Evolutionary conservation across 371 early-diverging fungal genomes (phyloP).

Genomic region (Syncephalastrum monosporum): DNA sequence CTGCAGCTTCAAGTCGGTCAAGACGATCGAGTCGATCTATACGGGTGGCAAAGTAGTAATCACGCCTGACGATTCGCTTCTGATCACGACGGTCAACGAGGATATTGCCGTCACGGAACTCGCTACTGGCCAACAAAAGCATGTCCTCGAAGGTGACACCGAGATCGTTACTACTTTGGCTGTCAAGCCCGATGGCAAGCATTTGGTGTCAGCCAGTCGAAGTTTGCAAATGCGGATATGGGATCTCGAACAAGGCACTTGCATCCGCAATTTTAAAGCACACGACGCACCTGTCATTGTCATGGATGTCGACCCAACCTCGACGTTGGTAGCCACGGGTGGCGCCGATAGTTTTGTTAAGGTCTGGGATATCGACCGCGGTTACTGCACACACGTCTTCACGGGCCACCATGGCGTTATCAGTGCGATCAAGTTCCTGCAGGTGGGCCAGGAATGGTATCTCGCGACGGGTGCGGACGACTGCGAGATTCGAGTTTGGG

Average conservation of each 20-base stretch:
- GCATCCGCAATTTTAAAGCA: constrained; percentile 73
- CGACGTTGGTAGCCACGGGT: constrained; percentile 93
- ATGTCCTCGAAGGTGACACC: constrained; percentile 76
- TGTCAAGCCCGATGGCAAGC: constrained; percentile 75
- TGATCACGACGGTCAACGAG: constrained; percentile 83
- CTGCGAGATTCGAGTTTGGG: constrained; percentile 89
- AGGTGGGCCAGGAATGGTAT: constrained; percentile 55
- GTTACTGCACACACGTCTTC: constrained; percentile 95
- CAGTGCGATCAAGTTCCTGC: constrained; percentile 82
- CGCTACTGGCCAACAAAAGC: constrained; percentile 64
- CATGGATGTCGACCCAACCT: constrained; percentile 87
- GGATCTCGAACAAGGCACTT: constrained; percentile 71
- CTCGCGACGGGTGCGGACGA: constrained; percentile 89
- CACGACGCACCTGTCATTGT: constrained; percentile 92
- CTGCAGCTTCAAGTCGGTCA: constrained; percentile 68
- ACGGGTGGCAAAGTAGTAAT: constrained; percentile 89
- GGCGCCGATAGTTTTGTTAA: constrained; percentile 95
- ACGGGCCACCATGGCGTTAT: constrained; percentile 91
- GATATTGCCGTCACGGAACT: constrained; percentile 81
- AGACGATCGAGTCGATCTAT: constrained; percentile 88
- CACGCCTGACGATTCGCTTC: constrained; percentile 63
- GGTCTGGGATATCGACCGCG: constrained; percentile 93
- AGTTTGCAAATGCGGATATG: constrained; percentile 77
- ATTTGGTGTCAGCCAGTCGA: constrained; percentile 80
- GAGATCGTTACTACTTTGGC: constrained; percentile 89